phyloP scores from a whole-genome alignment of 2,329 filamentous ascomycete species.

The Gnomoniopsis smithogilvyi region DNA sequence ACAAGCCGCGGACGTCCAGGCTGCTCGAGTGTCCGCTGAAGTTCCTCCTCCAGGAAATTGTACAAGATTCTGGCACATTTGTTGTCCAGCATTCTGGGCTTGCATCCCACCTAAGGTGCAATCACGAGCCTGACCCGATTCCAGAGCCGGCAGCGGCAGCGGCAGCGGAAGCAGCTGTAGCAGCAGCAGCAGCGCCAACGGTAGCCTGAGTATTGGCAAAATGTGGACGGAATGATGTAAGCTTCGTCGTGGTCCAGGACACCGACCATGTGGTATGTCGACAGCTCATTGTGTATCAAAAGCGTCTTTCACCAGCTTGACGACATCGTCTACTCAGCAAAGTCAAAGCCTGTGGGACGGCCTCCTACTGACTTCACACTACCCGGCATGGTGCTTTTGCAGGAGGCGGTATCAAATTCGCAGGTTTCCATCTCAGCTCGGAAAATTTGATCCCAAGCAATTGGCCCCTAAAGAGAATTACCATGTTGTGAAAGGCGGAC shows the following conservation, averaged over 20 bases:
- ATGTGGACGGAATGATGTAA: background rate
- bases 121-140: slow-evolving; percentile 11
- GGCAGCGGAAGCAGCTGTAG: background rate
- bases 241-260: too few relatives aligned
- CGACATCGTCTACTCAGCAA: background rate
- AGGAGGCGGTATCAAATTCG: background rate
- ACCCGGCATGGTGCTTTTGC: background rate
- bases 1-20: slow-evolving; percentile 12
- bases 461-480: background rate
- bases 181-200: background rate
- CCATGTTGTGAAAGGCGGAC: background rate
- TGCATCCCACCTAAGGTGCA: slow-evolving; percentile 8
- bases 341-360: background rate
- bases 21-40: slow-evolving; percentile 13
- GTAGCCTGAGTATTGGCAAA: background rate
- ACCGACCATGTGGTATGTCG: too few relatives aligned
- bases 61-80: slow-evolving; percentile 10
- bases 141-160: background rate
- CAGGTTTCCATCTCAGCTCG: background rate
- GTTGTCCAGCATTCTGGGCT: slow-evolving; percentile 9
- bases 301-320: too few relatives aligned
- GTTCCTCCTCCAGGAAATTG: slow-evolving; percentile 14
- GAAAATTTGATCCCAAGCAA: background rate
- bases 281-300: too few relatives aligned
- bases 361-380: background rate